A percentile compares a stretch with the other conserved stretches of the same genome.
phyloP scores from a whole-genome alignment of 2,329 filamentous ascomycete genomes.

The Aureobasidium uvarum region DNA sequence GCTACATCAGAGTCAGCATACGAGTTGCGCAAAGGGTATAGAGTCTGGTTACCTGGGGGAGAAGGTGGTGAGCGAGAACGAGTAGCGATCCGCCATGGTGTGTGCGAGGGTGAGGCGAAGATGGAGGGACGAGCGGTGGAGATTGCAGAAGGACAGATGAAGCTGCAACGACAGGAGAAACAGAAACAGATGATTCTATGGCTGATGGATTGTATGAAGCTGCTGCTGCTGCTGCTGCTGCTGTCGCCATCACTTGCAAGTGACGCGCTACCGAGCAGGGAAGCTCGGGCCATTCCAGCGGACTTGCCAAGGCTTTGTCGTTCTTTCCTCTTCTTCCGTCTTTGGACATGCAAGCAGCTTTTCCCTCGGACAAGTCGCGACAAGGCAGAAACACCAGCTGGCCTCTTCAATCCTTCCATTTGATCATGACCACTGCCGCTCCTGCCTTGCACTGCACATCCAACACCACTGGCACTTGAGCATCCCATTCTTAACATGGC shows the following conservation, averaged over 20 bases:
- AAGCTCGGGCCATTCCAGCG: neutral
- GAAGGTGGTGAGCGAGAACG: slow-evolving; percentile 99
- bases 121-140: neutral
- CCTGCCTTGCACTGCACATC: neutral
- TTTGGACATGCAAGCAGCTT: slow-evolving; percentile 7
- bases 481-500: slow-evolving; percentile 39
- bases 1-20: slow-evolving; percentile 58
- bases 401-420: slow-evolving; percentile 14
- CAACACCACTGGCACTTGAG: neutral
- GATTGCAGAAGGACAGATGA: neutral
- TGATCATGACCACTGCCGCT: slow-evolving; percentile 17
- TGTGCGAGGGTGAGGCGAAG: neutral
- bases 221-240: slow-evolving; percentile 1
- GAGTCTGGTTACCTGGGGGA: slow-evolving; percentile 78
- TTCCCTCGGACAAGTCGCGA: neutral
- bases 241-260: neutral
- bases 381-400: slow-evolving; percentile 18
- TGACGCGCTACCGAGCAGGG: slow-evolving; percentile 18
- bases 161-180: neutral
- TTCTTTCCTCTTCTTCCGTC: slow-evolving; percentile 8
- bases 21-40: slow-evolving; percentile 26
- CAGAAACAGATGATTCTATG: neutral
- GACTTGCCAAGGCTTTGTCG: slow-evolving; percentile 13
- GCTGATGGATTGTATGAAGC: slow-evolving; percentile 6
- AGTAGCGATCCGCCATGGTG: slow-evolving; percentile 96